These are phyloP conservation scores for Schizothecium vesticola DNA, from an alignment of 495 filamentous ascomycete species.

Conservation along the genomic window DNA sequence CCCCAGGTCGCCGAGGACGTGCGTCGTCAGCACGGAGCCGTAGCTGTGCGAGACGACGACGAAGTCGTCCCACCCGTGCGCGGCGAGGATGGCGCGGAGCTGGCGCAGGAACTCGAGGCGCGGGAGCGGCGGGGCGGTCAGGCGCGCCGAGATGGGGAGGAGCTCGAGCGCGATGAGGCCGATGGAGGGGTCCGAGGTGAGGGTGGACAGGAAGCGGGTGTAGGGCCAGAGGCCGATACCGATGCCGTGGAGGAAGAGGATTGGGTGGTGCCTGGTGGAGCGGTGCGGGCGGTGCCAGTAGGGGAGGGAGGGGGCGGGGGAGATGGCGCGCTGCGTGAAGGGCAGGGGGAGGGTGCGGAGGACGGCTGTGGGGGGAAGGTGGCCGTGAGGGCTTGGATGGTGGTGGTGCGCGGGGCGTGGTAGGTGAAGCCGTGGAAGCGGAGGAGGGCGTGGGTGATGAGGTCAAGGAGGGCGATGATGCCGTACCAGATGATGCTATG, in stretches of 20 bases:
- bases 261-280: conserved; percentile 46
- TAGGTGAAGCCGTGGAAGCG: conserved; percentile 5
- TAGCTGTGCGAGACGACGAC: conserved; percentile 59
- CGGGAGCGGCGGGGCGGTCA: conserved; percentile 46
- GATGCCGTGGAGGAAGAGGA: conserved; percentile 68
- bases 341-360: conserved; percentile 30
- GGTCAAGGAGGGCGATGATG: conserved; percentile 35
- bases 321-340: conserved; percentile 47
- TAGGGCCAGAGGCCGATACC: conserved; percentile 64
- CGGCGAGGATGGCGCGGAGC: conserved; percentile 46
- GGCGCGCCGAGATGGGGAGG: conserved; percentile 55
- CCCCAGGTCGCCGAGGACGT: conserved; percentile 46
- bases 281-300: conserved; percentile 64
- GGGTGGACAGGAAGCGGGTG: conserved; percentile 46
- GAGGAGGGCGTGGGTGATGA: conserved; percentile 33
- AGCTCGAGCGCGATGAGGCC: conserved; percentile 62
- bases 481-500: conserved; percentile 61
- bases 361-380: conserved; percentile 22
- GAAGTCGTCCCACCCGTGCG: conserved; percentile 47
- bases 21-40: conserved; percentile 56
- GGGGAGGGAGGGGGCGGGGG: conserved; percentile 38
- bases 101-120: conserved; percentile 46
- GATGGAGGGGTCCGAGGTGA: conserved; percentile 41
- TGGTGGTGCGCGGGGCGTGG: background rate
- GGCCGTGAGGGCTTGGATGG: conserved; percentile 24